A percentile compares a stretch with the other conserved stretches of the same genome.
These are phyloP conservation scores for Populus hybrid DNA, from an alignment of 441 rosid species.

Conservation along the genomic window DNA sequence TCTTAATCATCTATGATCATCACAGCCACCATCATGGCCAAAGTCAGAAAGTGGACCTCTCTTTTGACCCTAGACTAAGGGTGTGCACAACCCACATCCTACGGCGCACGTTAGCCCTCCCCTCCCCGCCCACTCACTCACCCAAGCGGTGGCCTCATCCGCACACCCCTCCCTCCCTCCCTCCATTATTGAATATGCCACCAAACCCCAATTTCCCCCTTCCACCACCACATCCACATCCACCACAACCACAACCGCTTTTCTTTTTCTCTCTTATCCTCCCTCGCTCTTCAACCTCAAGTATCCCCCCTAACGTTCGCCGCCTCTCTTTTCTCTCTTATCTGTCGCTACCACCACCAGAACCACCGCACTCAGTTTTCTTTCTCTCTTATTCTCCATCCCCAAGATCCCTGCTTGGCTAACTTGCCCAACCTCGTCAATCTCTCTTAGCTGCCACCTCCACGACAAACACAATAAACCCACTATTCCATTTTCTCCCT, in stretches of 20 bases:
- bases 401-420: conserved; percentile 10
- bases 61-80: conserved; percentile 4
- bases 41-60: conserved; percentile 29
- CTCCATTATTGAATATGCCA: conserved; percentile 30
- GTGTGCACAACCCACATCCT: conserved; percentile 23
- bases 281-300: neutral
- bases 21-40: neutral
- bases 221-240: conserved; percentile 38
- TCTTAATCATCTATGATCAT: neutral
- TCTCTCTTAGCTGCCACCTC: no score
- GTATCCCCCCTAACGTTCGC: neutral
- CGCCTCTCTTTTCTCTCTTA: neutral
- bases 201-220: conserved; percentile 35
- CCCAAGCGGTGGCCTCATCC: conserved; percentile 68
- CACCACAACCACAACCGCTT: conserved; percentile 16
- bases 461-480: no score
- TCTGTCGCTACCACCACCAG: conserved; percentile 14
- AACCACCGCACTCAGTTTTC: conserved; percentile 6
- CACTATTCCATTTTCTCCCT: neutral
- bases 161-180: conserved; percentile 38
- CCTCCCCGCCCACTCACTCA: conserved; percentile 25
- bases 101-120: conserved; percentile 50
- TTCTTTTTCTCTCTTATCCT: neutral
- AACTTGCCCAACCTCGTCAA: conserved; percentile 19
- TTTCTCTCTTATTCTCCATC: neutral